These are phyloP conservation scores for Primulina eburnea DNA, from an alignment of 257 asterid species.

Conservation along the genomic window DNA sequence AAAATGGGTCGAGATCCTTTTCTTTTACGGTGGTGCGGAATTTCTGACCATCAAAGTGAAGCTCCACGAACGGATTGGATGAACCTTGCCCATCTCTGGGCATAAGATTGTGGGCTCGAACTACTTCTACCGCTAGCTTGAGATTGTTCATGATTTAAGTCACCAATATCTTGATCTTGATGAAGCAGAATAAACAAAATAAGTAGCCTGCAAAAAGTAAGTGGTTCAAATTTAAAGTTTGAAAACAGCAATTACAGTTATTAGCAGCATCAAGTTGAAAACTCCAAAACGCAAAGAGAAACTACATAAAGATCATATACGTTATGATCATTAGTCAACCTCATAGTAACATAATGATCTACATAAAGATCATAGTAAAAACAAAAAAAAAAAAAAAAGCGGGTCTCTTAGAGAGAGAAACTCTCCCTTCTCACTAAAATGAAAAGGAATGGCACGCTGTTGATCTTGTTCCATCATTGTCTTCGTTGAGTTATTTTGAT, in stretches of 20 bases:
- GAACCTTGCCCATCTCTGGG: conserved; percentile 87
- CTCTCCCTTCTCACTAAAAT: too few relatives aligned
- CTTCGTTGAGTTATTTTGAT: too few relatives aligned
- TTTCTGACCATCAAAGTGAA: conserved; percentile 68
- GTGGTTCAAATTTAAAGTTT: too few relatives aligned
- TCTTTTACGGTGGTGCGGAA: conserved; percentile 70
- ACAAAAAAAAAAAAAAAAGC: too few relatives aligned
- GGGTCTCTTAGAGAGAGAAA: too few relatives aligned
- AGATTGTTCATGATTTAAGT: conserved; percentile 56
- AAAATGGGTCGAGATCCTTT: conserved; percentile 73
- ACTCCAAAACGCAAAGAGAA: too few relatives aligned
- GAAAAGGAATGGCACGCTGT: too few relatives aligned
- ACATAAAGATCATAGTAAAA: too few relatives aligned
- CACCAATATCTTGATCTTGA: conserved; percentile 15
- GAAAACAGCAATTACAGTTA: too few relatives aligned
- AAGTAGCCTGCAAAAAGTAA: conserved; percentile 17
- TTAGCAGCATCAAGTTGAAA: too few relatives aligned
- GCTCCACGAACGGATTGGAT: conserved; percentile 75
- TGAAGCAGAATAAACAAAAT: neutral
- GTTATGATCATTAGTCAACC: neutral
- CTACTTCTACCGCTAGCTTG: conserved; percentile 84
- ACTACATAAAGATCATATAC: too few relatives aligned
- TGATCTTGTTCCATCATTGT: too few relatives aligned
- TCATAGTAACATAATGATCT: neutral
- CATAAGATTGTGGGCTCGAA: conserved; percentile 76